Conservation (phyloP, 108 stramenopile genomes). For the Stephanodiscus minutulus region DNA sequence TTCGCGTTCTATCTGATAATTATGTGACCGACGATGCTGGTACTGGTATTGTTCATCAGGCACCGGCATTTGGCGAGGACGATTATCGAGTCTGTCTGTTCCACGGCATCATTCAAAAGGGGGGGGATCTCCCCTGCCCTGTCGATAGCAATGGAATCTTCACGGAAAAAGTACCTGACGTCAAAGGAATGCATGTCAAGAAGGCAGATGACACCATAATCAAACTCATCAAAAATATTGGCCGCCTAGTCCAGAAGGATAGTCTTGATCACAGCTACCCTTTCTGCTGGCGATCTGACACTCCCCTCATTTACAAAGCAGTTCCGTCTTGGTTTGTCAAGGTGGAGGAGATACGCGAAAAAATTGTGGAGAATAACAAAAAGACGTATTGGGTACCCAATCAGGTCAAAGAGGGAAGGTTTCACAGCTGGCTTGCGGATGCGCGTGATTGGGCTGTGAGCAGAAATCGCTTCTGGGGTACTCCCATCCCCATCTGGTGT, state of each 20-base stretch:
- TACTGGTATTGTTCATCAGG: slow-evolving; percentile 99
- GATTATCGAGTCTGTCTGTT: slow-evolving; percentile 99
- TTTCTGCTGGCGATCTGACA: slow-evolving; percentile 99
- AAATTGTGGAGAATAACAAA: slow-evolving; percentile 94
- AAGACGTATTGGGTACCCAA: slow-evolving; percentile 97
- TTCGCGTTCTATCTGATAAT: slow-evolving; percentile 86
- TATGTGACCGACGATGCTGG: slow-evolving; percentile 99
- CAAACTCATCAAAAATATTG: slow-evolving; percentile 77
- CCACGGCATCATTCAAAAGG: slow-evolving; percentile 90
- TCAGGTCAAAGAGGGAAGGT: slow-evolving; percentile 95
- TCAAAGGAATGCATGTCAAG: slow-evolving; percentile 94
- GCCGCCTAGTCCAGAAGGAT: slow-evolving; percentile 93
- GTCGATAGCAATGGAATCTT: slow-evolving; percentile 95
- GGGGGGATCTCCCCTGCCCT: slow-evolving; percentile 94
- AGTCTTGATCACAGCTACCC: slow-evolving; percentile 95
- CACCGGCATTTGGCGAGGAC: slow-evolving; percentile 99
- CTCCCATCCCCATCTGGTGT: slow-evolving; percentile 99
- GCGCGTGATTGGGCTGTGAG: slow-evolving; percentile 99
- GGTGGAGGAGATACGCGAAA: slow-evolving; percentile 95
- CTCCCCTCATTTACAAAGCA: slow-evolving; percentile 99
- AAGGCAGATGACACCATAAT: slow-evolving; percentile 94
- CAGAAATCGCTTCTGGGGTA: slow-evolving; percentile 99
- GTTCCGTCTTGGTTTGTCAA: slow-evolving; percentile 99
- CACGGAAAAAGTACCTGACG: slow-evolving; percentile 82
- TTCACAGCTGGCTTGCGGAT: slow-evolving; percentile 98